phyloP scores from a whole-genome alignment of 345 rosid genomes.

The Arabis alpina region DNA sequence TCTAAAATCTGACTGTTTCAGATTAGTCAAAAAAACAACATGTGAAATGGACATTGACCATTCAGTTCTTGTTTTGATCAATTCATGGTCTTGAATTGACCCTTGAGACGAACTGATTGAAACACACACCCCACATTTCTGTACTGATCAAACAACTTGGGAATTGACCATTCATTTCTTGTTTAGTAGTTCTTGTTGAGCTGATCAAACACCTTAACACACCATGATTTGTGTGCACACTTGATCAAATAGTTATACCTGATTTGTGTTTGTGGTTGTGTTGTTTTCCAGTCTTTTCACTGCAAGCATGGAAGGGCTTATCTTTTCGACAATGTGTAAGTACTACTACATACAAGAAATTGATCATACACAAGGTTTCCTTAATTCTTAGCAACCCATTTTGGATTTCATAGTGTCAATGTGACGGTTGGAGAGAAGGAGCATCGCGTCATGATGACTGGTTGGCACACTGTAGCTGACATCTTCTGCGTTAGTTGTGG shows the following conservation, averaged over 20 bases:
- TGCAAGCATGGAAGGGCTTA: conserved; percentile 78
- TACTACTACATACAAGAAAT: conserved; percentile 11
- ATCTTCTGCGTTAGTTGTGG: conserved; percentile 82
- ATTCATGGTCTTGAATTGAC: not conserved
- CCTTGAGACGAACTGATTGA: conserved; percentile 4
- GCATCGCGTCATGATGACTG: conserved; percentile 75
- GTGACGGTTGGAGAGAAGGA: conserved; percentile 64
- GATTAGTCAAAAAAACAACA: not conserved
- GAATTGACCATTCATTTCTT: not conserved
- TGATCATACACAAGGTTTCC: conserved; percentile 8
- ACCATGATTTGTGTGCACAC: not conserved
- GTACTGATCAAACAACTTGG: not conserved
- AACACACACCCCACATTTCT: not conserved
- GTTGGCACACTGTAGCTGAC: conserved; percentile 80
- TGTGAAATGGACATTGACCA: not conserved
- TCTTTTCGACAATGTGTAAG: conserved; percentile 82
- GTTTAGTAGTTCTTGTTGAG: not conserved
- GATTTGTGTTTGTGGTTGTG: conserved; percentile 18
- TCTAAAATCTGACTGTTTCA: not conserved
- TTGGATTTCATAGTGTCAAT: conserved; percentile 55
- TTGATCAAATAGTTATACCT: conserved; percentile 25
- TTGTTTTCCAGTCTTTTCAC: conserved; percentile 67
- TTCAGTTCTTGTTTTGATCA: not conserved
- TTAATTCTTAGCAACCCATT: not conserved
- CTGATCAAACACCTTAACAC: not conserved